Percentiles rank a stretch among this genome's conserved stretches.
These are phyloP conservation scores for Vicia sativa DNA, from an alignment of 306 rosid genomes.

Conservation along the genomic window DNA sequence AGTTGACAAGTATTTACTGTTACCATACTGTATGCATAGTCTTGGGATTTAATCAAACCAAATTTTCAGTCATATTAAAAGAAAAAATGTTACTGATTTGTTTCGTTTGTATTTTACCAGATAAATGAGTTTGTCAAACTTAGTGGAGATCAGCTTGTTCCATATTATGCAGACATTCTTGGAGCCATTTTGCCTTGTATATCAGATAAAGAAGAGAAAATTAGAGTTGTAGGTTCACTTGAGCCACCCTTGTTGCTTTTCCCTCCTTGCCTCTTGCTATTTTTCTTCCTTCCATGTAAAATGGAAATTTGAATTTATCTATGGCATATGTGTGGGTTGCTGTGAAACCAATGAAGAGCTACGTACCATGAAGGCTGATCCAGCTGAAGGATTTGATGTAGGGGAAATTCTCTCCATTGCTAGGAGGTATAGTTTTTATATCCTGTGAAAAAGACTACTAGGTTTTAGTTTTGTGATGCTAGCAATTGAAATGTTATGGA, in stretches of 20 bases:
- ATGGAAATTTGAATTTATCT: conserved; percentile 28
- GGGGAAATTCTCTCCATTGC: conserved; percentile 87
- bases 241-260: conserved; percentile 19
- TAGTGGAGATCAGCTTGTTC: conserved; percentile 99
- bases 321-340: conserved; percentile 65
- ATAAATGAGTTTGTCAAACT: conserved; percentile 95
- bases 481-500: conserved; percentile 32
- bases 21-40: conserved; percentile 21
- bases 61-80: conserved; percentile 9
- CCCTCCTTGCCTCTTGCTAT: too few species aligned
- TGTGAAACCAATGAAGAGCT: conserved; percentile 98
- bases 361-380: conserved; percentile 76
- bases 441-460: conserved; percentile 31
- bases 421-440: conserved; percentile 63
- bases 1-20: conserved; percentile 6
- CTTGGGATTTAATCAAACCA: conserved; percentile 1
- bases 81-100: conserved; percentile 17
- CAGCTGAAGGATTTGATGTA: conserved; percentile 85
- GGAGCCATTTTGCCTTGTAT: conserved; percentile 98
- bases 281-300: conserved; percentile 20
- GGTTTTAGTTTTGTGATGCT: conserved; percentile 42
- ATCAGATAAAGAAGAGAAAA: conserved; percentile 99
- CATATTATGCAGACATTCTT: conserved; percentile 91
- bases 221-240: conserved; percentile 79
- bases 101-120: conserved; percentile 48